These are phyloP conservation scores for Pythium monospermum DNA, from an alignment of 352 stramenopile species.

Conservation along the genomic window DNA sequence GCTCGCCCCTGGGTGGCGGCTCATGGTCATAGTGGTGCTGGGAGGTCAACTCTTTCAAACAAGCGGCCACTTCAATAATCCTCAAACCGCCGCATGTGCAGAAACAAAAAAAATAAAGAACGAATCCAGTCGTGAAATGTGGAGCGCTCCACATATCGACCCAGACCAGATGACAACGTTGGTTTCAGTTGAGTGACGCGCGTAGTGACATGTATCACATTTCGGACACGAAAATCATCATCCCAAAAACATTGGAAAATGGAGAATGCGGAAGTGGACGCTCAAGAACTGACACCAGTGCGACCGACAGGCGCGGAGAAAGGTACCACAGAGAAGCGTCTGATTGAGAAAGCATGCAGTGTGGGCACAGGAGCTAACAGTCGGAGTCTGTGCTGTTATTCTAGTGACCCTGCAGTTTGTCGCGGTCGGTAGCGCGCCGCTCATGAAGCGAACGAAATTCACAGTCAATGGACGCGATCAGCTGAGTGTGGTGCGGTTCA, in stretches of 20 bases:
- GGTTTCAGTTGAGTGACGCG: slow-evolving; percentile 2
- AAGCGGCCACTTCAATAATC: slow-evolving; percentile 19
- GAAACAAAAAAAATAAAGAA: slow-evolving; percentile 17
- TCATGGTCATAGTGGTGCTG: background rate
- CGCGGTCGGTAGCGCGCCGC: slow-evolving; percentile 65
- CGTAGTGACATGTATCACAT: slow-evolving; percentile 6
- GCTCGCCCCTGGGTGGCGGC: slow-evolving; percentile 4
- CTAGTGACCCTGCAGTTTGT: slow-evolving; percentile 85
- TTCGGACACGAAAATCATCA: background rate
- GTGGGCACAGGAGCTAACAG: no score
- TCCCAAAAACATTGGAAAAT: background rate
- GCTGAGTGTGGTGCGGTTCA: slow-evolving; percentile 61
- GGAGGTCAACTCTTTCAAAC: background rate
- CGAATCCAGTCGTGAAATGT: slow-evolving; percentile 7
- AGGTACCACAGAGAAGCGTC: no score
- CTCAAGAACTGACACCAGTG: background rate
- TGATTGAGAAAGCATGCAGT: no score
- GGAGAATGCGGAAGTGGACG: slow-evolving; percentile 12
- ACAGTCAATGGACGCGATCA: slow-evolving; percentile 69
- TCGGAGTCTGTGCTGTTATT: background rate
- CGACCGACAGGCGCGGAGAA: slow-evolving; percentile 32
- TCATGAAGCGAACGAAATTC: slow-evolving; percentile 89
- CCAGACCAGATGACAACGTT: slow-evolving; percentile 3
- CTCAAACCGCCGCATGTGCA: slow-evolving; percentile 5
- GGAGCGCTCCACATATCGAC: no score